Evolutionary conservation across 495 filamentous ascomycete species (phyloP), one percentile per base, ranked within the genome.

Genomic region (Tirmania nivea): DNA sequence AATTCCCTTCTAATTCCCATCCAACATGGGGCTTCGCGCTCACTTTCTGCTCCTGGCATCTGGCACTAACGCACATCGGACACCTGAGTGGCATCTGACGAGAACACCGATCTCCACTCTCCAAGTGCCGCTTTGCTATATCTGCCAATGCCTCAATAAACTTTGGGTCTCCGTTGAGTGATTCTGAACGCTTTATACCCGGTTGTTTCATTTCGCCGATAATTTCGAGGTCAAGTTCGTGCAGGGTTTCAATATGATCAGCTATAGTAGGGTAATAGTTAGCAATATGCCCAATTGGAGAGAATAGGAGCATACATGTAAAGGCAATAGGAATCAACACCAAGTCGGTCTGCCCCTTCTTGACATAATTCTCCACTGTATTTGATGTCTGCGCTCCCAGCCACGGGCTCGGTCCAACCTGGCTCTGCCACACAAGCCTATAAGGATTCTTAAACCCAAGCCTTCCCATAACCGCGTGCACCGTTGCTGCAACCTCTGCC

Each of bases 221-320:
- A 36, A 99, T 84, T n/a, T 99, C 92, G 56, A 87, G 73, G 63
- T 99, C 92, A 49, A 99, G 72, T 70, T 99, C 92, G 64, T 81
- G 94, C 2, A 99, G 73, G 2, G 92, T 99, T 68, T 99, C 92
- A 59, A 99, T 99, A 62, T 99, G 92, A 60, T 99, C 92, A 51
- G 84, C 60, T 62, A 9, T 3, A 19, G 42, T 47, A 31, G 7
- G 25, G 25, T 31, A 31, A 31, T 31, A 7, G 25, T 31, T 31
- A 31, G 25, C 25, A 31, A 31, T 31, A 31, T 31, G 25, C 25
- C 25, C 25, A 31, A 7, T 5, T 31, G 25, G 25, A 31, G 25
- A 31, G 25, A 31, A 31, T 31, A 31, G 25, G 25, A 5, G 25
- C 48, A 51, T 53, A 62, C 62, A 90, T 1, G 92, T 99, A 63